These are phyloP conservation scores for Dothistroma septosporum DNA, from an alignment of 2,329 filamentous ascomycete genomes.

Conservation along the genomic window DNA sequence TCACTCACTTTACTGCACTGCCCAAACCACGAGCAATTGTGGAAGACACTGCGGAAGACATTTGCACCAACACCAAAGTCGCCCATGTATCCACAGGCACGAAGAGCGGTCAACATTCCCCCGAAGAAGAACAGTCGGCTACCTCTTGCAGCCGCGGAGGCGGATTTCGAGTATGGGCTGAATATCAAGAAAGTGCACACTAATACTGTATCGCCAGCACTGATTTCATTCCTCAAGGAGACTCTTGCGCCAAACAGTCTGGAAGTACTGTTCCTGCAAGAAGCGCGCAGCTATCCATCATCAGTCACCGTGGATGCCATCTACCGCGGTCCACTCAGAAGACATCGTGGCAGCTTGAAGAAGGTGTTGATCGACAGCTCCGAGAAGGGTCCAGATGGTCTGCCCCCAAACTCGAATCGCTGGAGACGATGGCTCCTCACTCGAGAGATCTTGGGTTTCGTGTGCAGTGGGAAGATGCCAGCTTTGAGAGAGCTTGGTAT, in stretches of 20 bases:
- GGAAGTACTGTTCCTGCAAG: slow-evolving; percentile 75
- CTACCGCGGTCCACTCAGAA: slow-evolving; percentile 64
- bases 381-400: slow-evolving; percentile 46
- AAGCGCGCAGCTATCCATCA: slow-evolving; percentile 52
- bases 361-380: slow-evolving; percentile 72
- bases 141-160: slow-evolving; percentile 10
- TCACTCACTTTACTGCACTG: slow-evolving; percentile 72
- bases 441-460: slow-evolving; percentile 64
- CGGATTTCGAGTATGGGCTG: slow-evolving; percentile 53
- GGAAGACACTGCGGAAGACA: slow-evolving; percentile 64
- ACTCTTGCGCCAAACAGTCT: slow-evolving; percentile 72
- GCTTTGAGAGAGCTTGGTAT: slow-evolving; percentile 67
- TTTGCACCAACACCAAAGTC: slow-evolving; percentile 39
- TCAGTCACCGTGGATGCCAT: slow-evolving; percentile 65
- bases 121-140: slow-evolving; percentile 24
- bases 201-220: slow-evolving; percentile 63
- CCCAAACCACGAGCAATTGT: slow-evolving; percentile 67
- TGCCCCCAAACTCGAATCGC: slow-evolving; percentile 39
- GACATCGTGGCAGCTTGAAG: slow-evolving; percentile 66
- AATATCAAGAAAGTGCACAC: slow-evolving; percentile 71
- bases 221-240: slow-evolving; percentile 72
- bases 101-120: slow-evolving; percentile 30
- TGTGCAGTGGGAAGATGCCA: slow-evolving; percentile 72
- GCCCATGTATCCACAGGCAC: slow-evolving; percentile 37
- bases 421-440: slow-evolving; percentile 70